Base-by-base conservation (phyloP, 116 monocot species). In the Phalaenopsis hybrid region DNA sequence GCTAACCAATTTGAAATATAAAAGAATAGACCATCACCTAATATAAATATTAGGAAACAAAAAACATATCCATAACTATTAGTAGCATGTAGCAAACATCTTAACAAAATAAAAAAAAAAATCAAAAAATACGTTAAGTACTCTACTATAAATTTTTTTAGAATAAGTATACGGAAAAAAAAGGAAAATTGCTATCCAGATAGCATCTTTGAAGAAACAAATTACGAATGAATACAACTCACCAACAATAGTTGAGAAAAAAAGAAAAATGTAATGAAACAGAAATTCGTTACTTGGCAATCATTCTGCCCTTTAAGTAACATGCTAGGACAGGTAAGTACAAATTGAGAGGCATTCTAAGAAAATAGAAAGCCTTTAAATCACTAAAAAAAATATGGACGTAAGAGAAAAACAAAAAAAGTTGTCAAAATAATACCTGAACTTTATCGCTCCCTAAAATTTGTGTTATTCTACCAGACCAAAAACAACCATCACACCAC, bases 401-500 rank as follows among this genome's bases (percentile, higher is more conserved):
- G 4, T 37, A 72, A 16, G 2, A 46, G 45, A 44, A 75, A 72
- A 45, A 20, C 20, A 45, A 1, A 75, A 13, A 20, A 75, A 44
- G 75, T 17, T 50, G 50, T 77, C 17, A 67, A 23, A 74, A 78
- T 57, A 69, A 65, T 93, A 94, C 94, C 91, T 84, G 33, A 13
- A 94, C 85, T 68, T 83, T 82, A 74, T 81, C 88, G 75, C 84
- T 79, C 58, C 58, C 80, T 45, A 86, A 76, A 68, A 94, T 43
- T 45, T 84, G 23, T 63, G 76, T 88, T 52, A 94, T 74, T 82
- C 45, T 87, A 68, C 87, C 91, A 76, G 91, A 89, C 94, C 94
- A 94, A 72, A 83, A 91, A 84, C 89, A 91, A 79, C 73, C 78
- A 25, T 90, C 88, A 76, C 0, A 85, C 87, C 85, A 87, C 87